A percentile compares a stretch with the other conserved stretches of the same genome.
Evolutionary conservation across 2,329 filamentous ascomycete species (phyloP).

Genomic region (Ophiostoma montium): DNA sequence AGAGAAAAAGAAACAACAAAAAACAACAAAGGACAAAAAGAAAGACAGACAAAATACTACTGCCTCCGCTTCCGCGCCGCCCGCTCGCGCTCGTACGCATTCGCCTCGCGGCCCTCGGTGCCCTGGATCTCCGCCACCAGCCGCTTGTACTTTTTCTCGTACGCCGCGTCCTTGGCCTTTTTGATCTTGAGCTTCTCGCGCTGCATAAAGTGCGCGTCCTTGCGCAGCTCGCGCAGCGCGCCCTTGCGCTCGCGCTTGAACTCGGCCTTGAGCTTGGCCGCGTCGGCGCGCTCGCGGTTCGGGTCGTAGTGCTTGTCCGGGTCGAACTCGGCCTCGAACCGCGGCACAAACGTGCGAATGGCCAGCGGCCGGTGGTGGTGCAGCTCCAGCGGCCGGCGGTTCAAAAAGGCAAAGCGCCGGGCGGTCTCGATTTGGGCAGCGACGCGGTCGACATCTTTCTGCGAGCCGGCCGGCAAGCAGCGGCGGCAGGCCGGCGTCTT

Average conservation of each 20-base stretch:
- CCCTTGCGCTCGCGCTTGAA: constrained; percentile 94
- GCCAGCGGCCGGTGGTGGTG: constrained; percentile 81
- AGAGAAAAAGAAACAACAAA: neutral
- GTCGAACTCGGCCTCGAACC: constrained; percentile 92
- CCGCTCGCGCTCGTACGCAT: constrained; percentile 82
- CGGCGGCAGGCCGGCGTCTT: constrained; percentile 32
- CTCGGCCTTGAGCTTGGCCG: constrained; percentile 73
- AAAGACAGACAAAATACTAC: neutral
- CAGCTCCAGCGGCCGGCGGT: constrained; percentile 67
- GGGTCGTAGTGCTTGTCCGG: constrained; percentile 96
- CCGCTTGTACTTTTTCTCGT: constrained; percentile 91
- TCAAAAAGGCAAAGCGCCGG: constrained; percentile 46
- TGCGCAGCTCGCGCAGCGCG: constrained; percentile 81
- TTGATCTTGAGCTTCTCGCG: constrained; percentile 82
- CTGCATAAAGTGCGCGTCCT: constrained; percentile 88
- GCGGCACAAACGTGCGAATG: constrained; percentile 78
- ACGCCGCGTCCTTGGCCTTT: constrained; percentile 82
- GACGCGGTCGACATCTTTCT: constrained; percentile 27
- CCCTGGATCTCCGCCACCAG: constrained; percentile 91
- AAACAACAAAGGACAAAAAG: neutral
- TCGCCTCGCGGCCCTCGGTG: constrained; percentile 75
- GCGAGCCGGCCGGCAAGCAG: constrained; percentile 33
- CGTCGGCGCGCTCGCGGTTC: constrained; percentile 74
- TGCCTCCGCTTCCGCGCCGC: constrained; percentile 51
- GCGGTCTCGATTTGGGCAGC: constrained; percentile 35